Evolutionary conservation across 805 yeast species (phyloP).

Genomic region (Starmerella floricola): DNA sequence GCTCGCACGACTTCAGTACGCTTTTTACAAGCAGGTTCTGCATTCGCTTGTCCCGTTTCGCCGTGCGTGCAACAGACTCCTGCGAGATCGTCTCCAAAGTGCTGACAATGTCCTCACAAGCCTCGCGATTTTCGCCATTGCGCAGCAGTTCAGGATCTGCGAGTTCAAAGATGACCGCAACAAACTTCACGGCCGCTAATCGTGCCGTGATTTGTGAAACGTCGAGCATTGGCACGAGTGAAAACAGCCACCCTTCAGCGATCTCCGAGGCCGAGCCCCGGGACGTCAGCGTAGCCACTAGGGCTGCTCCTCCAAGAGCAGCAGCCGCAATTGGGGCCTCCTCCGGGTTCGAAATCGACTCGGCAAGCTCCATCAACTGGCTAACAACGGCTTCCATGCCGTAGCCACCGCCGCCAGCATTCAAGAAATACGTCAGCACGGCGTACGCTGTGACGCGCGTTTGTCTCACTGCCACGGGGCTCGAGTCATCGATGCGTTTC

Average conservation of each 20-base stretch:
- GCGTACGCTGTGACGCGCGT: conserved; percentile 24
- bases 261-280: conserved; percentile 13
- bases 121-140: conserved; percentile 17
- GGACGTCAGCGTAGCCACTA: conserved; percentile 24
- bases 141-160: conserved; percentile 28
- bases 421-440: conserved; percentile 25
- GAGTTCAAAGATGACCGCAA: conserved; percentile 47
- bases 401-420: conserved; percentile 29
- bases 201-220: conserved; percentile 39
- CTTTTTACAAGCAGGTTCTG: conserved; percentile 44
- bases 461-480: conserved; percentile 16
- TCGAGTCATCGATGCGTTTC: conserved; percentile 8
- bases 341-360: conserved; percentile 16
- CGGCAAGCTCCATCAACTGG: conserved; percentile 24
- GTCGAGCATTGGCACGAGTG: conserved; percentile 17
- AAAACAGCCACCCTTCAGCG: conserved; percentile 29
- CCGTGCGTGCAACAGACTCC: conserved; percentile 43
- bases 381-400: conserved; percentile 24
- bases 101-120: conserved; percentile 31
- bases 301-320: conserved; percentile 25
- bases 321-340: conserved; percentile 22
- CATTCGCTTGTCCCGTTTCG: conserved; percentile 52
- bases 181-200: conserved; percentile 43
- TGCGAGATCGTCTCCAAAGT: conserved; percentile 34
- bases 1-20: conserved; percentile 42